phyloP scores from a whole-genome alignment of 371 early-diverging fungal species.

The Blakeslea trispora region DNA sequence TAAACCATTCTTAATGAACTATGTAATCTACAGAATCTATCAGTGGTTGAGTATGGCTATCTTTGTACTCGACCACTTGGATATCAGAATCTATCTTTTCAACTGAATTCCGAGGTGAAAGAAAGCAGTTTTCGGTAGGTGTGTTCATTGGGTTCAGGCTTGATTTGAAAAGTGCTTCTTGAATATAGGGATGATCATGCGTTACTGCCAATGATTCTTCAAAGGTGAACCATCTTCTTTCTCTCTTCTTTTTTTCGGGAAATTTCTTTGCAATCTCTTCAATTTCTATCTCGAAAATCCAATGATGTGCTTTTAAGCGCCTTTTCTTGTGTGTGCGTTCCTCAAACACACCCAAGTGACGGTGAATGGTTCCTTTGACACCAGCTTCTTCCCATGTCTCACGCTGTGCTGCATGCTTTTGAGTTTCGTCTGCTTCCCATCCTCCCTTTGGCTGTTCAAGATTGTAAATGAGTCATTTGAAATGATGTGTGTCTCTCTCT shows the following conservation, averaged over 20 bases:
- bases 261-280: constrained; percentile 50
- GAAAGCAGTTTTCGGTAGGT: background rate
- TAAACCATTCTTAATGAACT: too few relatives aligned
- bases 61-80: too few relatives aligned
- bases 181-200: constrained; percentile 47
- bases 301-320: constrained; percentile 48
- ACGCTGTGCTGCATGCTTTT: constrained; percentile 56
- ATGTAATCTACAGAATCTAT: too few relatives aligned
- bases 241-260: constrained; percentile 56
- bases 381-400: constrained; percentile 68
- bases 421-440: constrained; percentile 60
- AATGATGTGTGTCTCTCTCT: too few relatives aligned
- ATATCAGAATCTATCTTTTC: background rate
- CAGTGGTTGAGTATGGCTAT: too few relatives aligned
- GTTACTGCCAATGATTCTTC: constrained; percentile 48
- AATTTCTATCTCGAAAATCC: constrained; percentile 60
- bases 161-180: constrained; percentile 48
- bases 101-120: background rate
- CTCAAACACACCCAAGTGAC: constrained; percentile 50
- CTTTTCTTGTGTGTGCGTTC: constrained; percentile 33
- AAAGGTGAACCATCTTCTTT: constrained; percentile 56
- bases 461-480: background rate
- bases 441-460: constrained; percentile 55
- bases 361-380: constrained; percentile 46
- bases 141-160: constrained; percentile 24